These are phyloP conservation scores for Diaporthe sp. DNA, from an alignment of 2,329 filamentous ascomycete genomes.

Conservation along the genomic window DNA sequence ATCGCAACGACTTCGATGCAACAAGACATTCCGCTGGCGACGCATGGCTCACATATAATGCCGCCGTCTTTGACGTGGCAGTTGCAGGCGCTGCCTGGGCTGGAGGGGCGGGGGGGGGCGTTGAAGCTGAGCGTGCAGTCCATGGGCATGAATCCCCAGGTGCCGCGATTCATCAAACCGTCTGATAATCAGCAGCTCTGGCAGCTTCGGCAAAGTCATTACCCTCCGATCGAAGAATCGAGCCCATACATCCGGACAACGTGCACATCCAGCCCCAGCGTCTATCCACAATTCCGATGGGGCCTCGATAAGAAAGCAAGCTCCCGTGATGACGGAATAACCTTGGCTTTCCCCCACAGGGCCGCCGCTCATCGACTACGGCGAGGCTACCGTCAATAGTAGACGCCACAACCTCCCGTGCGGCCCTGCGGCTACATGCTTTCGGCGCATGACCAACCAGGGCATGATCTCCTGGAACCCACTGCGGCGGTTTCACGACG, in stretches of 20 bases:
- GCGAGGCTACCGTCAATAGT: slow-evolving; percentile 27
- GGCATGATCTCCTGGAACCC: slow-evolving; percentile 12
- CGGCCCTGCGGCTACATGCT: background rate
- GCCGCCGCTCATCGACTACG: background rate
- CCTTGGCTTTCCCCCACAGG: background rate
- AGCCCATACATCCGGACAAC: background rate
- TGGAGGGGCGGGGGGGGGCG: background rate
- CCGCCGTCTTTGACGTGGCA: background rate
- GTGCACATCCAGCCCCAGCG: too few relatives aligned
- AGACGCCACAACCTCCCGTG: background rate
- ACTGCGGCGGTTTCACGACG: slow-evolving; percentile 18
- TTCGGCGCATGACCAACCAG: slow-evolving; percentile 19
- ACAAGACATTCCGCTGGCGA: background rate
- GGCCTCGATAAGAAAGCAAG: background rate
- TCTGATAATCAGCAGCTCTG: background rate
- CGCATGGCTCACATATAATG: too few relatives aligned
- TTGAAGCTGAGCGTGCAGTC: background rate
- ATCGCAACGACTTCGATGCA: background rate
- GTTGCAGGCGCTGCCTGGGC: too few relatives aligned
- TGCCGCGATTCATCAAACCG: background rate
- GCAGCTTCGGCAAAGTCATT: slow-evolving; percentile 7
- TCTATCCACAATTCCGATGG: background rate
- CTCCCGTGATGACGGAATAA: slow-evolving; percentile 10
- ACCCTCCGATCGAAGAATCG: background rate
- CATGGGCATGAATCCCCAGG: background rate